Base-by-base conservation (phyloP, 2,329 filamentous ascomycete genomes). In the Metarhizium album region DNA sequence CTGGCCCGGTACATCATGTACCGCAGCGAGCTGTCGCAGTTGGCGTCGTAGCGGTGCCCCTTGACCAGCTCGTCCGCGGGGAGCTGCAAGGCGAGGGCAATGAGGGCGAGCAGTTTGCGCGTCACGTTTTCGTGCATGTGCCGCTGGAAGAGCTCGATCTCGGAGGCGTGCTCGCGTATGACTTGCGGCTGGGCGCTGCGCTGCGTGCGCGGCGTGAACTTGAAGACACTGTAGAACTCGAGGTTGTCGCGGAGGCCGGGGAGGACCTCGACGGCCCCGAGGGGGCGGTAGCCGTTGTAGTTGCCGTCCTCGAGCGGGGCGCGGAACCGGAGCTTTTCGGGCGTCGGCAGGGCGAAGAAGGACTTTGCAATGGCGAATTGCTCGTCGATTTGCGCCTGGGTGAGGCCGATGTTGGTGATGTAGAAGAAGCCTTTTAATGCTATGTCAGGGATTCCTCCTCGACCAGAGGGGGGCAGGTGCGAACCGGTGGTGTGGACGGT, bases 311-410 rank as follows among this genome's bases (percentile, higher is more conserved):
- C 74, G 1, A 76, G 68, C 45, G 76, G 69, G 24, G 69, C 66
- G 33, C 74, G 72, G 54, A 76, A 80, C 55, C 78, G 78, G 48
- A 77, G 69, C 58, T 83, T 84, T 58, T 84, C 79, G 9, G 79
- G 74, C 0, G 71, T 67, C 0, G 79, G 70, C 0, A 83, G 66
- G 4, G 73, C 61, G 58, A 82, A 83, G 54, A 84, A 74, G 35
- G 76, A 69, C 52, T 78, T 77, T 1, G 74, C 80, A 2, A 84
- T 71, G 13, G 79, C 77, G 54, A 83, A 84, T 55, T 84, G 80
- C 5, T 70, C 67, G 55, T 83, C 74, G 2, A 84, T 72, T 59
- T 80, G 69, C 45, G 81, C 78, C 60, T 83, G 78, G 1, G 65
- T 67, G n/a, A 84, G 69, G 31, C 79, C 79, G 54, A 78, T 83